Evolutionary conservation across 371 early-diverging fungal genomes (phyloP), one percentile per base, ranked within the genome.

Genomic region (Circinella umbellata): DNA sequence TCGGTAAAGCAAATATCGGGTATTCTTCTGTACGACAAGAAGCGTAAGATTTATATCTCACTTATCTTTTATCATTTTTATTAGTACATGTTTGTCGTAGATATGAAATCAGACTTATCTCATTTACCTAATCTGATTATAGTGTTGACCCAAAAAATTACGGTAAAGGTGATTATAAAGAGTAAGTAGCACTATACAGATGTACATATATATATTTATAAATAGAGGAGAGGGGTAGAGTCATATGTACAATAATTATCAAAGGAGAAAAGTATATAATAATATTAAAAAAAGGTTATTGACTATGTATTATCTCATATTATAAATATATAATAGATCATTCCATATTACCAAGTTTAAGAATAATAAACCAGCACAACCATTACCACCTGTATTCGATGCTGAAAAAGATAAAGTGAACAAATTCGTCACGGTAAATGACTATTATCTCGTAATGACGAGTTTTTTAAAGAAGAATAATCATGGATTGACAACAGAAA

Each of bases 141-240:
- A 76, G 80, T 36, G 73, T 82, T 35, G 80, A 85, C 63, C 79
- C 82, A 59, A 73, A 73, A 61, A 72, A 76, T 38, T 79, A 79
- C 66, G 74, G 67, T 17, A 64, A 72, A 15, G 85, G 85, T 4
- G 86, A 86, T 70, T 64, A 75, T 70, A 86, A 86, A 75, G 86
- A 86, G 83, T 83, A 78, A 65, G 69, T 37, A 7, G 1, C 37
- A 17, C 10, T 18, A 13, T 5, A 57, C 18, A 11, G 27, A 34
- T 37, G 57, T 18, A 3, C 57, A 34, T 34, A 34, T 14, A 17
- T 18, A 27, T 8, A 17, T 13, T 46, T 8, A n/a, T n/a, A 51
- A 51, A n/a, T 8, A 15, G 51, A 51, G 51, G 4, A 51, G 15
- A 51, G n/a, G 51, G 51, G 7, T 8, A 13, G 2, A 51, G 6